Base-by-base conservation (phyloP, 805 yeast species). In the Candida palmyrensis region DNA sequence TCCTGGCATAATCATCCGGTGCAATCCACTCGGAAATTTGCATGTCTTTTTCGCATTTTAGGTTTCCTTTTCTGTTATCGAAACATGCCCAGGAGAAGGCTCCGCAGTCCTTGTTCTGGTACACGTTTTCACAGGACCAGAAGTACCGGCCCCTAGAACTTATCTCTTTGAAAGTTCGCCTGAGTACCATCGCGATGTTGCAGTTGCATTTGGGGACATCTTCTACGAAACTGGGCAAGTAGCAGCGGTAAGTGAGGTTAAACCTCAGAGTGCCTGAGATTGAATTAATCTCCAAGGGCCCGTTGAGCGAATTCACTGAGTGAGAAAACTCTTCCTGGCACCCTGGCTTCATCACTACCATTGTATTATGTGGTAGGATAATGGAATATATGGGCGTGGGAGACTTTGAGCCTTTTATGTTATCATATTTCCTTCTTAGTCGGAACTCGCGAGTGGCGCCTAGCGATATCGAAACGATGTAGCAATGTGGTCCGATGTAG, bases 291-390 rank as follows among this genome's bases (percentile, higher is more conserved):
- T 71, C 71, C 4, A 66, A 73, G 3, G 72, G 62, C 17, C 71
- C 68, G 23, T 64, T 49, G 32, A 71, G 49, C 0, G 76, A 56
- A 35, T 62, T 58, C 0, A 84, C 75, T 38, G 77, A 62, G 47
- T 85, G 95, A 45, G 77, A 82, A 49, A 58, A 84, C 32, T 73
- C 75, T 42, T 84, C 95, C 49, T 84, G 95, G 40, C 84, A 78
- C 1, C 86, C 87, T 1, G 86, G 82, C 38, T 79, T 77, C 94
- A 84, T 83, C 2, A 84, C 55, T 2, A 83, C 45, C 24, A 84
- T 51, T 6, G 84, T 68, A 47, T 84, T 84, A 50, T 84, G 88
- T 0, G 85, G 82, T 3, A 80, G 48, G n/a, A 77, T 80, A 1
- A 80, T 62, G 18, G 82, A 57, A 49, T 68, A 63, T 16, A 75